Evolutionary conservation across 768 basidiomycete species (phyloP).

Genomic region (Naganishia antarctica): DNA sequence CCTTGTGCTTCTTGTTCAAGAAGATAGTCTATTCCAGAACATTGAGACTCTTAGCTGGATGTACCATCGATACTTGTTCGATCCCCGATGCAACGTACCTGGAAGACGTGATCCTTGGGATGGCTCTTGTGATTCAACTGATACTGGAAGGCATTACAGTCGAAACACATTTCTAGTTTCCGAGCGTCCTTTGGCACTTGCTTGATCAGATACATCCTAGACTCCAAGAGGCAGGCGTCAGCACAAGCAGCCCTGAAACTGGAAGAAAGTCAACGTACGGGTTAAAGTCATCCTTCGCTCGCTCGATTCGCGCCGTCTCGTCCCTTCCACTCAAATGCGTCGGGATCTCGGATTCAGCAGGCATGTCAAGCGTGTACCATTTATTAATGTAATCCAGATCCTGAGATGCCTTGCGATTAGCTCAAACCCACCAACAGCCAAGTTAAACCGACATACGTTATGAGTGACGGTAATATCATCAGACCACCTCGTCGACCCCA

Average conservation of each 20-base stretch:
- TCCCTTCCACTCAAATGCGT: constrained; percentile 47
- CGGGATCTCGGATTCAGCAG: constrained; percentile 41
- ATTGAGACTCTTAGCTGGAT: background rate
- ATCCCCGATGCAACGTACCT: constrained; percentile 26
- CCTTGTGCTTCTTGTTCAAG: constrained; percentile 51
- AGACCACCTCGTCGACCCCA: constrained; percentile 54
- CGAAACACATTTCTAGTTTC: constrained; percentile 51
- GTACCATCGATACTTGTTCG: background rate
- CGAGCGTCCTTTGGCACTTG: constrained; percentile 43
- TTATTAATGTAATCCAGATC: constrained; percentile 50
- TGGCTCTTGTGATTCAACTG: constrained; percentile 42
- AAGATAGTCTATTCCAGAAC: constrained; percentile 46
- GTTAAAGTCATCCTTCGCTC: constrained; percentile 47
- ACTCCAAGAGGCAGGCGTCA: background rate
- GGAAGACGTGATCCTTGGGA: constrained; percentile 51
- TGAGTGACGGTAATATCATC: constrained; percentile 56
- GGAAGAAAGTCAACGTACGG: constrained; percentile 38
- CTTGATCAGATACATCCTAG: constrained; percentile 52
- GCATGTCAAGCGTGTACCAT: constrained; percentile 48
- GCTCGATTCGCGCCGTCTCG: constrained; percentile 43
- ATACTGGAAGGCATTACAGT: constrained; percentile 47
- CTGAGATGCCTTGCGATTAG: constrained; percentile 24
- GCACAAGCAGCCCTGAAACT: background rate
- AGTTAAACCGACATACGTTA: constrained; percentile 36
- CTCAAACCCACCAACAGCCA: background rate